phyloP scores from a whole-genome alignment of 2,329 filamentous ascomycete species.

The Trichoderma gracile region DNA sequence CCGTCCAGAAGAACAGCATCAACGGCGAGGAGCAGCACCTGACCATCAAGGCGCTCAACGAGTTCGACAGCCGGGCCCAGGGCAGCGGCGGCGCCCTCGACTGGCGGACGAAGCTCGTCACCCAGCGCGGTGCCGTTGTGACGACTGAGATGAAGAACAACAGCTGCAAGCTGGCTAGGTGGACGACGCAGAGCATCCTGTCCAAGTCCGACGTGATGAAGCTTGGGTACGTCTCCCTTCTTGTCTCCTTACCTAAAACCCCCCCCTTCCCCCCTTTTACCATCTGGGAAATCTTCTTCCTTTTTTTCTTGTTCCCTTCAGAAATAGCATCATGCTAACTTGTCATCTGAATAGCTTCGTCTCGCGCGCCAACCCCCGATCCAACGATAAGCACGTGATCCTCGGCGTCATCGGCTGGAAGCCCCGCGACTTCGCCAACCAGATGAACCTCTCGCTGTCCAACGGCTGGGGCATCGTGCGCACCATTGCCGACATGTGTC shows the following conservation, averaged over 20 bases:
- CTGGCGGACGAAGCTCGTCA: constrained; percentile 93
- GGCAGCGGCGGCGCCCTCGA: constrained; percentile 92
- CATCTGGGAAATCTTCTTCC: too few relatives aligned
- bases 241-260: neutral
- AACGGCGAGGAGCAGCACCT: constrained; percentile 89
- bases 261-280: neutral
- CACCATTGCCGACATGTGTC: constrained; percentile 93
- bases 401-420: constrained; percentile 97
- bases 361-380: constrained; percentile 88
- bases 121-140: constrained; percentile 93
- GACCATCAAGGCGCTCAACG: constrained; percentile 94
- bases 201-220: constrained; percentile 99
- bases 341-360: constrained; percentile 68
- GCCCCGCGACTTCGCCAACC: constrained; percentile 90
- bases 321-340: constrained; percentile 26
- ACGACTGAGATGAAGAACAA: constrained; percentile 99
- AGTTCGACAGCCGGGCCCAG: constrained; percentile 98
- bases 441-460: constrained; percentile 96
- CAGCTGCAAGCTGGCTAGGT: constrained; percentile 95
- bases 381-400: constrained; percentile 90
- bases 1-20: constrained; percentile 91
- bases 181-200: constrained; percentile 95
- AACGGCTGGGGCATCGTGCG: constrained; percentile 99
- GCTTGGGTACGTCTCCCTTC: constrained; percentile 68
- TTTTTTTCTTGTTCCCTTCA: neutral